Percentiles rank a stretch among this genome's conserved stretches.
Conservation (phyloP, 2,329 filamentous ascomycete species). For the Aspergillus spinulosporus region DNA sequence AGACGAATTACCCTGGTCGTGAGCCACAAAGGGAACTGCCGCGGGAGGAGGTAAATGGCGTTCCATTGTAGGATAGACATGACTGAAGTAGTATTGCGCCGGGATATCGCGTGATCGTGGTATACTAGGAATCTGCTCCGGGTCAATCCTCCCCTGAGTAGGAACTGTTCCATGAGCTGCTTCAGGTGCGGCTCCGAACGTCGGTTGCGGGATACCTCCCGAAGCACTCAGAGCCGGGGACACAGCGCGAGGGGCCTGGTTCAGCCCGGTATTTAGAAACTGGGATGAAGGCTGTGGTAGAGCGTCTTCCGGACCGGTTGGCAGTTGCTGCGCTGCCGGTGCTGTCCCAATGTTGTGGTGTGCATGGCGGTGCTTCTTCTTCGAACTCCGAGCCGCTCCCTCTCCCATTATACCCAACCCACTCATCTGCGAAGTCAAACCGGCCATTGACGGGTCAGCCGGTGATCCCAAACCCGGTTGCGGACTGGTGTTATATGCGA, state of each 20-base stretch:
- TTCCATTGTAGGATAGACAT: slow-evolving; percentile 94
- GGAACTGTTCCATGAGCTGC: slow-evolving; percentile 59
- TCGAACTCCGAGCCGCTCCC: slow-evolving; percentile 49
- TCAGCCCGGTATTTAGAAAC: slow-evolving; percentile 60
- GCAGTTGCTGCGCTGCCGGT: slow-evolving; percentile 61
- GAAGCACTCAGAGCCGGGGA: slow-evolving; percentile 30
- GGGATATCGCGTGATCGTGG: slow-evolving; percentile 79
- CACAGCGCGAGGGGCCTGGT: slow-evolving; percentile 35
- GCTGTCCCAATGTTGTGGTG: slow-evolving; percentile 77
- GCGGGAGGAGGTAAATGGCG: slow-evolving; percentile 88
- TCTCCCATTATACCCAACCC: slow-evolving; percentile 67
- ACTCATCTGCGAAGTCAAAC: slow-evolving; percentile 68
- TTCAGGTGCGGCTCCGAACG: slow-evolving; percentile 49
- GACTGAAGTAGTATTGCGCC: slow-evolving; percentile 79
- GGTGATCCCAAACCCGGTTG: slow-evolving; percentile 28
- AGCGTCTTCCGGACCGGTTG: slow-evolving; percentile 46
- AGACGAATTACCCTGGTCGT: slow-evolving; percentile 93
- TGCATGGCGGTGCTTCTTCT: slow-evolving; percentile 95
- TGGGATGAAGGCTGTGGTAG: slow-evolving; percentile 57
- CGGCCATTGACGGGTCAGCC: slow-evolving; percentile 39
- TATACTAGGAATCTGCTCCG: slow-evolving; percentile 90
- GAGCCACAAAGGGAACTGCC: slow-evolving; percentile 84
- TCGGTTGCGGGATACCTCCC: slow-evolving; percentile 31
- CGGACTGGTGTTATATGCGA: slow-evolving; percentile 30
- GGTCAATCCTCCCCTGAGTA: slow-evolving; percentile 75